Evolutionary conservation across 345 rosid genomes (phyloP), one percentile per base, ranked within the genome.

Genomic region (Psidium friedrichsthalianum): DNA sequence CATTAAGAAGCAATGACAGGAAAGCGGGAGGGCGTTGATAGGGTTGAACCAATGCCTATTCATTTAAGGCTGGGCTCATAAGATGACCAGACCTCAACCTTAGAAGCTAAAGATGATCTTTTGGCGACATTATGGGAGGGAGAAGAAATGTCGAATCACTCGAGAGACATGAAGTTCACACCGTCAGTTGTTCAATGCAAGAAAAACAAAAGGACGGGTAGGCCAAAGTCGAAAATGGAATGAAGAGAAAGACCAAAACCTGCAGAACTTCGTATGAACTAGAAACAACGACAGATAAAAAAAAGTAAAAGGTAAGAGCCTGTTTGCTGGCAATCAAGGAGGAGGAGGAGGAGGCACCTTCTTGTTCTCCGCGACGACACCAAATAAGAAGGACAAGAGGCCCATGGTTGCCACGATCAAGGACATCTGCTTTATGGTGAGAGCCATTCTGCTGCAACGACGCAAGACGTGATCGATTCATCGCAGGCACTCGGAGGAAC

Each of bases 301-400:
- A 59, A 54, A 11, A 13, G 74, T 29, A 83, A 14, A 24, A 6
- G 9, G 69, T 24, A 8, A 44, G 58, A 47, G 22, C 22, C 20
- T 51, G 14, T 10, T 22, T 29, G 56, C 56, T 53, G 49, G 58
- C 61, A 20, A 76, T 82, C 59, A 51, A 22, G 51, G 24, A 55
- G 56, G 59, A 64, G 56, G 42, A 22, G 51, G 24, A 55, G 56
- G 59, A 64, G 80, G 4, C 78, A 94, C 98, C 98, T 94, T 95
- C 90, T 92, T 95, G 89, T 94, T 95, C 90, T 95, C 98, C 1
- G 98, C 98, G 52, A 94, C 55, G 4, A 94, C 93, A 55, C 98
- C 98, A 20, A 91, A 89, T 58, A 93, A 8, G 89, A 95, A 95
- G 8, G 98, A 95, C 82, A 92, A 22, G 6, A 90, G 76, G 64